Evolutionary conservation across 139 green algal genomes (phyloP).

Genomic region (Pleodorina starrii): DNA sequence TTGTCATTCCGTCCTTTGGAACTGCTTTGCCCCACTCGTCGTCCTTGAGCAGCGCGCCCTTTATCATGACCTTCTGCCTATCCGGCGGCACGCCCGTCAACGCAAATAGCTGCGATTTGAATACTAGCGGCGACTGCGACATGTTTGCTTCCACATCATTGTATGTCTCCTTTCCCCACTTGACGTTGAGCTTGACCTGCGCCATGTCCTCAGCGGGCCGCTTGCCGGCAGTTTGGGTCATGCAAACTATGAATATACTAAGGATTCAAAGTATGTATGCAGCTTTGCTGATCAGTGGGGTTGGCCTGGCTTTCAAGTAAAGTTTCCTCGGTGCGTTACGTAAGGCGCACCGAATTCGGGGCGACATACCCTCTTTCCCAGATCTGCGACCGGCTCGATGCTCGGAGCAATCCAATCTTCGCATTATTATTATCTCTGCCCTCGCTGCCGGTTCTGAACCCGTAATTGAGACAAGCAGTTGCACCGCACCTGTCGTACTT

Average conservation of each 20-base stretch:
- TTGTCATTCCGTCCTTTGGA: constrained; percentile 87
- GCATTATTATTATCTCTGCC: no score
- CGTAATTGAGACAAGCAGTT: no score
- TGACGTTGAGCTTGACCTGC: constrained; percentile 87
- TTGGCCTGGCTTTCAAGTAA: no score
- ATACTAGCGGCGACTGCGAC: constrained; percentile 80
- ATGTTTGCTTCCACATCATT: constrained; percentile 92
- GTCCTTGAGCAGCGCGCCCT: constrained; percentile 95
- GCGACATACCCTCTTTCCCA: no score
- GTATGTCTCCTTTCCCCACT: constrained; percentile 95
- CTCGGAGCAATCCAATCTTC: no score
- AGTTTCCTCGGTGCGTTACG: no score
- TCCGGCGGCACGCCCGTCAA: constrained; percentile 95
- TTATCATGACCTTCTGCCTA: constrained; percentile 98
- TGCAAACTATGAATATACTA: background rate
- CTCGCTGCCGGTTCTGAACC: no score
- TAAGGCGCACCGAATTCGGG: no score
- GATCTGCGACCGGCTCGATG: no score
- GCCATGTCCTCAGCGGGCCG: constrained; percentile 43
- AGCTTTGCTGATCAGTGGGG: background rate
- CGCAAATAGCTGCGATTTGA: constrained; percentile 97
- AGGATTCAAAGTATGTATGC: constrained; percentile 1
- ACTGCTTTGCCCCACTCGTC: constrained; percentile 90
- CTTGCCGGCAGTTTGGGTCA: constrained; percentile 20
- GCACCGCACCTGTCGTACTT: background rate